Conservation (phyloP, 1,284 basidiomycete genomes). For the Inonotus obliquus region DNA sequence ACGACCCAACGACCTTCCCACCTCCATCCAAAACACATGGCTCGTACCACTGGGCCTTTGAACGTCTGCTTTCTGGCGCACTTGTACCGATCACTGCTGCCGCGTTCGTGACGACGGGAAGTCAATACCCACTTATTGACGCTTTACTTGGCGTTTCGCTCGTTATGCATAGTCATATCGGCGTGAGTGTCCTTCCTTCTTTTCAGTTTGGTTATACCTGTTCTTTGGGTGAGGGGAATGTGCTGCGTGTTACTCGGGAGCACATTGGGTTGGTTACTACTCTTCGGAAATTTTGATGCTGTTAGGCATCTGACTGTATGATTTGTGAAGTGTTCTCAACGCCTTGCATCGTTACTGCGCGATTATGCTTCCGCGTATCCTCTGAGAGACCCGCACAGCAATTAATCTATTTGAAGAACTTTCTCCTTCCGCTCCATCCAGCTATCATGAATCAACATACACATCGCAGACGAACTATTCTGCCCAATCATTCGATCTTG, state of each 20-base stretch:
- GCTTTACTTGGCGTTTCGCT: conserved; percentile 83
- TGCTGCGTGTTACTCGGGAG: no score
- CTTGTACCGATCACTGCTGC: conserved; percentile 87
- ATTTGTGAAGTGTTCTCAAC: no score
- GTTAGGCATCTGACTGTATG: no score
- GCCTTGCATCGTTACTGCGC: no score
- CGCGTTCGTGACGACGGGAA: conserved; percentile 69
- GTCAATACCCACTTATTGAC: conserved; percentile 79
- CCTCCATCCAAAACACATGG: conserved; percentile 79
- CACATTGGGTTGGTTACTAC: no score
- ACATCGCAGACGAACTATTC: neutral
- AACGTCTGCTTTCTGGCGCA: conserved; percentile 83
- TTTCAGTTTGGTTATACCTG: neutral
- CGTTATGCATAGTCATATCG: conserved; percentile 94
- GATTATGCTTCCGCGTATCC: no score
- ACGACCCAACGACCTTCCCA: conserved; percentile 92
- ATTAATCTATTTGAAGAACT: no score
- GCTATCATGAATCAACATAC: no score
- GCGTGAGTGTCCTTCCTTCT: conserved; percentile 43
- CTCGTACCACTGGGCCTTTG: conserved; percentile 98
- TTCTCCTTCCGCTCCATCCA: no score
- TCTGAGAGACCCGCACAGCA: no score
- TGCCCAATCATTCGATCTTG: neutral
- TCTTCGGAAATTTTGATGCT: no score
- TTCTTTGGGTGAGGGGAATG: neutral